These are phyloP conservation scores for Bocquillonia castaneifolia DNA, from an alignment of 441 rosid genomes.

Conservation along the genomic window DNA sequence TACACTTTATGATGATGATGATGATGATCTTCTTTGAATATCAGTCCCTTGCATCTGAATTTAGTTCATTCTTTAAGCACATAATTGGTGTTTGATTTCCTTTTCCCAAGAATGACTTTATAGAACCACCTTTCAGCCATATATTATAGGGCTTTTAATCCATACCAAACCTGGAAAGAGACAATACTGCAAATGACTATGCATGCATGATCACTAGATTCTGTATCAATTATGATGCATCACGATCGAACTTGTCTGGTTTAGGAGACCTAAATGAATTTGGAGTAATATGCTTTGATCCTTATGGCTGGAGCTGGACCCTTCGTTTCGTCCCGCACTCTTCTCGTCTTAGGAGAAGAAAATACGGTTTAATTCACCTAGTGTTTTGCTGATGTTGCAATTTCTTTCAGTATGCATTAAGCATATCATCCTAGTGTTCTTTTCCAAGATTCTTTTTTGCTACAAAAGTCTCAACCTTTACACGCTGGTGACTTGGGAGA, in stretches of 20 bases:
- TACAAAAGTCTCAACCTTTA: background rate
- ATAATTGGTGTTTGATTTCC: background rate
- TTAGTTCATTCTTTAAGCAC: background rate
- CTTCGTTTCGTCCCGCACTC: background rate
- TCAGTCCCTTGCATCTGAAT: background rate
- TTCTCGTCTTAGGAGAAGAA: background rate
- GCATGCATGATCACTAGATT: background rate
- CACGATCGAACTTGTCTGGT: background rate
- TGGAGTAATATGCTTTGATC: background rate
- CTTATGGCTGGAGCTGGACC: background rate
- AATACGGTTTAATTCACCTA: background rate
- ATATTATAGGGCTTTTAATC: background rate
- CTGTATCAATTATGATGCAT: background rate
- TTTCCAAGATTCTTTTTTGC: conserved; percentile 11
- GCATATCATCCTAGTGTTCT: background rate
- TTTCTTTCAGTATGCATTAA: background rate
- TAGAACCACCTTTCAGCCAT: background rate
- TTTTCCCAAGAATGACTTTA: background rate
- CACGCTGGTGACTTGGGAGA: background rate
- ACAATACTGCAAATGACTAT: background rate
- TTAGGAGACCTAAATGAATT: background rate
- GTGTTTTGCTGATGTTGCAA: conserved; percentile 1
- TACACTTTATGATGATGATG: background rate
- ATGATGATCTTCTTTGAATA: too few relatives aligned
- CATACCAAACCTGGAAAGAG: background rate